Percentiles rank a stretch among this genome's conserved stretches.
phyloP scores from a whole-genome alignment of 768 basidiomycete species.

The Rhizopogon vesiculosus region DNA sequence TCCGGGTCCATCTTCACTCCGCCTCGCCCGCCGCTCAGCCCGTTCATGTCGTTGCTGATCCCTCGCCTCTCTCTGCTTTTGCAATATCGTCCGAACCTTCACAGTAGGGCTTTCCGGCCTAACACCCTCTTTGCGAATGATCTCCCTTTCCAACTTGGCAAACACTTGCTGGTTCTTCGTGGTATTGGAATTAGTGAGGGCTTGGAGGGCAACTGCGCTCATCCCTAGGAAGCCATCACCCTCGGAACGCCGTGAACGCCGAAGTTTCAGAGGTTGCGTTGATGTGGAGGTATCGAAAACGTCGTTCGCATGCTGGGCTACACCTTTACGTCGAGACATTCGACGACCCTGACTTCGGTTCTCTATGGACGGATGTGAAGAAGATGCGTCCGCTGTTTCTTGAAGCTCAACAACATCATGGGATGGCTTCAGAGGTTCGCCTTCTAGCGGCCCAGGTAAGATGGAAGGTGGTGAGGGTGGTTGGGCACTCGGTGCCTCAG shows the following conservation, averaged over 20 bases:
- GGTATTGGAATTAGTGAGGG: slow-evolving; percentile 71
- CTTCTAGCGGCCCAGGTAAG: slow-evolving; percentile 11
- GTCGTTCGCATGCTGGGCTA: slow-evolving; percentile 30
- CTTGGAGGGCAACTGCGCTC: slow-evolving; percentile 63
- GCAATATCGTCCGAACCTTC: slow-evolving; percentile 62
- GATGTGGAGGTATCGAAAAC: slow-evolving; percentile 29
- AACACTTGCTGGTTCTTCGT: slow-evolving; percentile 64
- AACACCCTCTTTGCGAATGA: slow-evolving; percentile 62
- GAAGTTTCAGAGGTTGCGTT: slow-evolving; percentile 29
- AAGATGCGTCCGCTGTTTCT: slow-evolving; percentile 1
- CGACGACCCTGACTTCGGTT: slow-evolving; percentile 33
- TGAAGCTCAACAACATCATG: slow-evolving; percentile 13
- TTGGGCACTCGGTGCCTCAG: not conserved
- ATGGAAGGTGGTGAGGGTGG: not conserved
- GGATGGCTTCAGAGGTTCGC: slow-evolving; percentile 5
- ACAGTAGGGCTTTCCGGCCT: slow-evolving; percentile 79
- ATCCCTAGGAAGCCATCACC: slow-evolving; percentile 55
- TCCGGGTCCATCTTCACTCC: slow-evolving; percentile 30
- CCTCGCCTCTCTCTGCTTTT: slow-evolving; percentile 65
- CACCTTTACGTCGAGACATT: slow-evolving; percentile 47
- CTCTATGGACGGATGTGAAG: not conserved
- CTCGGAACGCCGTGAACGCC: slow-evolving; percentile 36
- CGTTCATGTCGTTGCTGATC: slow-evolving; percentile 49
- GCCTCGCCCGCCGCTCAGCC: slow-evolving; percentile 54
- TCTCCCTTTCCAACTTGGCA: slow-evolving; percentile 60